Evolutionary conservation across 257 asterid genomes (phyloP).

Genomic region (Paraleonurus japonicus): DNA sequence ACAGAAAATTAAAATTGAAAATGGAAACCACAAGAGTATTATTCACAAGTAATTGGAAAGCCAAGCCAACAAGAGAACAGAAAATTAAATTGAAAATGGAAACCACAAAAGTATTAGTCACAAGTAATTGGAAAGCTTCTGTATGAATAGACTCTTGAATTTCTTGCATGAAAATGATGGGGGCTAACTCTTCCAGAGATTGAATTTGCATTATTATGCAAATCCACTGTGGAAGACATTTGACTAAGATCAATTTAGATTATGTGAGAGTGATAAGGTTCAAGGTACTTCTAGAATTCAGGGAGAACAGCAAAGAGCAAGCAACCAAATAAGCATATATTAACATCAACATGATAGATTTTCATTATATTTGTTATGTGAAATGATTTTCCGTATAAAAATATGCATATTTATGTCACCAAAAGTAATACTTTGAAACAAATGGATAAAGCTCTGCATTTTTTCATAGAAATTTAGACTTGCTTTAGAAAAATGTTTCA

Average conservation of each 20-base stretch:
- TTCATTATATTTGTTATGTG: background rate
- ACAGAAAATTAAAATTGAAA: background rate
- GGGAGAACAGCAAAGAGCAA: background rate
- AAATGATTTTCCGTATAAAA: background rate
- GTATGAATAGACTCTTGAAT: background rate
- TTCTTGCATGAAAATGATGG: background rate
- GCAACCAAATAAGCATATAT: background rate
- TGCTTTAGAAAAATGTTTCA: conserved; percentile 3
- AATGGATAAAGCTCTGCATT: background rate
- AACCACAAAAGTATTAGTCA: background rate
- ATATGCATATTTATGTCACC: background rate
- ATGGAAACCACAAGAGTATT: background rate
- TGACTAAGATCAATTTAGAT: background rate
- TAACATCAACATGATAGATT: background rate
- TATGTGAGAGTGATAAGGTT: background rate
- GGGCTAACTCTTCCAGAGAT: background rate
- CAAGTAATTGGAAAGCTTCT: background rate
- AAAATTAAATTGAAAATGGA: background rate
- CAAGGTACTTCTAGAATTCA: background rate
- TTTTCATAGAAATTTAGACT: conserved; percentile 1
- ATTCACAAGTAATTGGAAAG: background rate
- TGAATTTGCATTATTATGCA: background rate
- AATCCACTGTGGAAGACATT: background rate
- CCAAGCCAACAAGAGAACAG: background rate
- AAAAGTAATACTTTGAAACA: background rate